phyloP scores from a whole-genome alignment of 1,284 basidiomycete species.

The Trametes sp. region DNA sequence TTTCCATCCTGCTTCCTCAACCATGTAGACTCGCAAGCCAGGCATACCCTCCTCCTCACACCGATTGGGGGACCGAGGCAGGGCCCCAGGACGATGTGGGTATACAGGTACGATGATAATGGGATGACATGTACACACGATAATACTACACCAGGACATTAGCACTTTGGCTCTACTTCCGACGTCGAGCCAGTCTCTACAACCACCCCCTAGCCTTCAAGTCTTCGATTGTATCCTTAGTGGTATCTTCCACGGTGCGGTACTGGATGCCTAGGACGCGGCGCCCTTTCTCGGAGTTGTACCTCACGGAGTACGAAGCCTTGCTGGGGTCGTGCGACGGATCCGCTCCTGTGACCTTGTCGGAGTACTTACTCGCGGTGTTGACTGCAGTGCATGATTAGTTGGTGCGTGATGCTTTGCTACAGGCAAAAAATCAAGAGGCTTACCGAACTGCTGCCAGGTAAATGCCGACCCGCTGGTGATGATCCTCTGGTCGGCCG shows the following conservation, averaged over 20 bases:
- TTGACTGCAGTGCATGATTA: slow-evolving; percentile 12
- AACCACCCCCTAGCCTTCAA: slow-evolving; percentile 29
- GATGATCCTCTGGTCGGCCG: slow-evolving; percentile 67
- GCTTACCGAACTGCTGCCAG: slow-evolving; percentile 42
- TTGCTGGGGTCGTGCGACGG: slow-evolving; percentile 26
- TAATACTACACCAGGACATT: no score
- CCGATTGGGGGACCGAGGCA: no score
- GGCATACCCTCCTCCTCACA: no score
- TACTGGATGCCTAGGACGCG: slow-evolving; percentile 68
- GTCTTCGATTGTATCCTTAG: slow-evolving; percentile 15
- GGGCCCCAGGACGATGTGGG: no score
- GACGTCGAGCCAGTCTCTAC: no score
- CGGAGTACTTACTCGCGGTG: slow-evolving; percentile 22
- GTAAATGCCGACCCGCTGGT: slow-evolving; percentile 43
- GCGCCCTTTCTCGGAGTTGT: slow-evolving; percentile 67
- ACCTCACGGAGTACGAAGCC: slow-evolving; percentile 47
- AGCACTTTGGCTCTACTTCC: no score
- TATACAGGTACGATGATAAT: no score
- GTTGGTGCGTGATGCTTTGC: background rate
- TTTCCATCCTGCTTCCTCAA: no score
- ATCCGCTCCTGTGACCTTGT: slow-evolving; percentile 32
- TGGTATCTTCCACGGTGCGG: slow-evolving; percentile 47
- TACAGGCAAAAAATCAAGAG: background rate
- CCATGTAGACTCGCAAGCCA: no score
- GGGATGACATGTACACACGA: no score